A percentile compares a stretch with the other conserved stretches of the same genome.
phyloP scores from a whole-genome alignment of 108 stramenopile genomes.

The Bacterosira constricta region DNA sequence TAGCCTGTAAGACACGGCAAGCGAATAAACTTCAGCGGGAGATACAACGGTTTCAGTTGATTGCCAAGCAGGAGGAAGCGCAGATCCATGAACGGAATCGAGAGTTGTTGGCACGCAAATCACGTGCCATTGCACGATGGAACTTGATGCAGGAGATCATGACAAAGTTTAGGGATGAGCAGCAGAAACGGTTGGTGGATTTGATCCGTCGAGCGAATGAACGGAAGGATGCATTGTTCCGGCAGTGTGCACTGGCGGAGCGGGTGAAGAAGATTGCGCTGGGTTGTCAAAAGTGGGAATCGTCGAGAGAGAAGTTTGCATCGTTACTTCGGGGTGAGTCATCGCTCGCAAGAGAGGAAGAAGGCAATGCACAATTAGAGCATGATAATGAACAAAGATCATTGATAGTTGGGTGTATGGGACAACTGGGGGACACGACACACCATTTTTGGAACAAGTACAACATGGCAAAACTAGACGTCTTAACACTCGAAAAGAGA shows the following conservation, averaged over 20 bases:
- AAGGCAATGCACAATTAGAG: background rate
- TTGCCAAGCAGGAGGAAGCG: constrained; percentile 35
- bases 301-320: constrained; percentile 42
- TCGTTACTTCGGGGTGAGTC: constrained; percentile 17
- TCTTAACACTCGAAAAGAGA: constrained; percentile 20
- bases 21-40: constrained; percentile 32
- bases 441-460: constrained; percentile 50
- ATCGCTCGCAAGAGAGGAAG: background rate
- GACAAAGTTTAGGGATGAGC: constrained; percentile 37
- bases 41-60: constrained; percentile 34
- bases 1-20: constrained; percentile 17
- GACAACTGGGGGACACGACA: constrained; percentile 17
- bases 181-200: constrained; percentile 23
- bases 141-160: constrained; percentile 41
- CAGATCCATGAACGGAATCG: constrained; percentile 29
- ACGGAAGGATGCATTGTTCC: constrained; percentile 29
- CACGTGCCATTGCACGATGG: constrained; percentile 34
- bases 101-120: constrained; percentile 33
- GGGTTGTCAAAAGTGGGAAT: constrained; percentile 32
- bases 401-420: constrained; percentile 3
- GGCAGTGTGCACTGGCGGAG: constrained; percentile 35
- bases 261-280: constrained; percentile 39
- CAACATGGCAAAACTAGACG: constrained; percentile 42
- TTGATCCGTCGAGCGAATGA: constrained; percentile 41
- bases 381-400: background rate